Base-by-base conservation (phyloP, 805 yeast species). In the Ogataea allantospora region DNA sequence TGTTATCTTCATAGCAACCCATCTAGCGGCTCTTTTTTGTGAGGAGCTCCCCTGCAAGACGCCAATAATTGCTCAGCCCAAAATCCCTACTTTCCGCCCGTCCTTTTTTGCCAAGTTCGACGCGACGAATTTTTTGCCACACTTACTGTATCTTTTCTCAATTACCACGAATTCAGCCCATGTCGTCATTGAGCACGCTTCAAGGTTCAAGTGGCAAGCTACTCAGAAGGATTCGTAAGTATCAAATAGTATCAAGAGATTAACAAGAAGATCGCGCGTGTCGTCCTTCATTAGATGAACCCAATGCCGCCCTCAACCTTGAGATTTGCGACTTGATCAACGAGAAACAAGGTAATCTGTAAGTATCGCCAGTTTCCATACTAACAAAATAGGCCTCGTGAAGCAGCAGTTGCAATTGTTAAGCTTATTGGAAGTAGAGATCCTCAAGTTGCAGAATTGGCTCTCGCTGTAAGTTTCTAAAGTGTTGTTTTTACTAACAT, bases 311-410 rank as follows among this genome's bases (percentile, higher is more conserved):
- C 3, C 66, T 88, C 45, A 93, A 91, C 58, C 66, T 93, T 50
- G 97, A 91, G 58, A 89, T 93, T 43, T 91, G 97, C 44, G 99
- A 93, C 62, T 74, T 83, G 53, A 80, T 93, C 61, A 93, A 93
- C 58, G 89, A 84, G 38, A 91, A 91, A 56, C 95, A 89, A 66
- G 98, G 95, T 17, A 74, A 77, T 12, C 70, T 86, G 48, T 49
- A 40, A 40, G 50, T 44, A 33, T 23, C 2, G 6, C 13, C 7
- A 6, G 8, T 46, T 38, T 12, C 53, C 50, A 13, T 14, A 23
- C 44, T 46, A 38, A 40, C 44, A 9, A 7, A 21, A 13, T 17
- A 46, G 48, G 23, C 96, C 98, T 2, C 73, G 96, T 44, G 97
- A 91, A 56, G 97, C 98, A 3, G 95, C 95, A 5, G 73, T 80